Base-by-base conservation (phyloP, 805 yeast species). In the Candida pseudofarinosa region DNA sequence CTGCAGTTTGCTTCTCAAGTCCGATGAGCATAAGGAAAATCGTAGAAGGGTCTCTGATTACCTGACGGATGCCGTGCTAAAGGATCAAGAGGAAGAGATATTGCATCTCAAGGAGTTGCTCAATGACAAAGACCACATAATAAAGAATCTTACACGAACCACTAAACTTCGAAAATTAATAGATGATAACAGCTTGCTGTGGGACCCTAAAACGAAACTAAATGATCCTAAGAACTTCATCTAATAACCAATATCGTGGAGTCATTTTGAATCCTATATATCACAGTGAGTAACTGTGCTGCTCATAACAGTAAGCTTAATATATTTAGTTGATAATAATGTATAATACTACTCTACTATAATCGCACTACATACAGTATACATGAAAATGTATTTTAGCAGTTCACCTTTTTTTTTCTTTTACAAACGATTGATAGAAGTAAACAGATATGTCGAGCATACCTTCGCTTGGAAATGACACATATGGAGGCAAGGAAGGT, bases 111-210 rank as follows among this genome's bases (percentile, higher is more conserved):
- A 76, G 52, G 83, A 79, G 39, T 71, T 76, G 35, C 54, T 86
- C 32, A 73, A 76, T 37, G 86, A 85, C 48, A 89, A 88, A 59
- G 95, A 88, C 51, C 80, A 81, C 37, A 82, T 89, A 49, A 85
- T 89, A 44, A 79, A 76, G 46, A 88, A 91, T 1, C 65, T 88
- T 43, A 79, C 83, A 30, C 79, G 84, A 37, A 78, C 87, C 2
- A 73, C 79, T 30, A 74, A 81, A 52, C 72, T 84, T 28, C 73
- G 90, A 28, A 55, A 73, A 39, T 49, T 70, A 26, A 73, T 69
- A 7, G 74, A 68, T 33, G 34, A 32, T 23, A 23, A 23, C 28
- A 23, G 28, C 28, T 23, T 23, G 10, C 28, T 23, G 28, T 23
- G 28, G 28, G 28, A 23, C 28, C 28, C 28, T 10, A 23, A 10